These are phyloP conservation scores for Rhodomyrtus tomentosa DNA, from an alignment of 345 rosid genomes.

Conservation along the genomic window DNA sequence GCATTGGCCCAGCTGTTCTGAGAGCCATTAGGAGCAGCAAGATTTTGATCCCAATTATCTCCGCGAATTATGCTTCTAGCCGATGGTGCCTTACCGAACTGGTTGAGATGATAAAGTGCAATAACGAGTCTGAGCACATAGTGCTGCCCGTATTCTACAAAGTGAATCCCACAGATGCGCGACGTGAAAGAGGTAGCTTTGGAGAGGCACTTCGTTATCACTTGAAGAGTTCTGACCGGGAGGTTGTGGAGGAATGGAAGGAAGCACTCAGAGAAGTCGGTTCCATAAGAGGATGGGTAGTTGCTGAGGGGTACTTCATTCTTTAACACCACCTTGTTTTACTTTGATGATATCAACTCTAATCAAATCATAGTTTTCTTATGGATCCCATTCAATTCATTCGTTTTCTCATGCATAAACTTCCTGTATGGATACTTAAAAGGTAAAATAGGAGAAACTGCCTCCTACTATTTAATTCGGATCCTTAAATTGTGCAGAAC, in stretches of 20 bases:
- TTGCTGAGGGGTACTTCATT: not conserved
- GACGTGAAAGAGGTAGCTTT: not conserved
- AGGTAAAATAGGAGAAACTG: not conserved
- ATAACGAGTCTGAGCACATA: not conserved
- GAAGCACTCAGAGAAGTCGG: not conserved
- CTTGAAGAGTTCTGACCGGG: too few species aligned
- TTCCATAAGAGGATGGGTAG: not conserved
- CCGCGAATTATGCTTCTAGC: not conserved
- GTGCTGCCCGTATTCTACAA: too few species aligned
- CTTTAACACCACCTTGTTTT: not conserved
- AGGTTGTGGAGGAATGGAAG: not conserved
- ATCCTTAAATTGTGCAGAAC: not conserved
- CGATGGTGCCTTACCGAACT: not conserved
- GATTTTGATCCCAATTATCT: not conserved
- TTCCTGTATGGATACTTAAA: not conserved
- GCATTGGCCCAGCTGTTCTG: not conserved
- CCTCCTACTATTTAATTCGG: fast-evolving
- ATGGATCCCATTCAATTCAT: not conserved
- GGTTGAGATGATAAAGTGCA: not conserved
- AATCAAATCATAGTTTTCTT: not conserved
- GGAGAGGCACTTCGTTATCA: not conserved
- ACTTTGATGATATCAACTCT: not conserved
- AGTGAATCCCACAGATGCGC: not conserved
- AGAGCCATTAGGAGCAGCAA: not conserved
- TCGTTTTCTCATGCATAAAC: not conserved